A percentile compares a stretch with the other conserved stretches of the same genome.
Evolutionary conservation across 73 alveolate genomes (phyloP).

Genomic region (Tetrahymena malaccensis): DNA sequence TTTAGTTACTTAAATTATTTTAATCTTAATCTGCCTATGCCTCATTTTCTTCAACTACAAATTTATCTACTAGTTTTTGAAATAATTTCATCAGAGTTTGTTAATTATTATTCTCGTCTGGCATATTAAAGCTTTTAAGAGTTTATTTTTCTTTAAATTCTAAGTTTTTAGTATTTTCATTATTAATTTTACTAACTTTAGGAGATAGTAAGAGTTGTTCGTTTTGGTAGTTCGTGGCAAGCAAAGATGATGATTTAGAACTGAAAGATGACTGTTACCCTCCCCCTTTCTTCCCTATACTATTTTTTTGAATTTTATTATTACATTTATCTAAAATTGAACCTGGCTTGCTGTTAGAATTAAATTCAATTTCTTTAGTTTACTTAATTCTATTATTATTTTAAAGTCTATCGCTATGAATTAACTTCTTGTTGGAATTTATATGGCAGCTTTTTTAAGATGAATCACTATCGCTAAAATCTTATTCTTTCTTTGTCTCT

Average conservation of each 20-base stretch:
- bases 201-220: not conserved
- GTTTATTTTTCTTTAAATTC: not conserved
- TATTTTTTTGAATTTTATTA: too few relatives aligned
- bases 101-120: not conserved
- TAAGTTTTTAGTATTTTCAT: not conserved
- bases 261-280: not conserved
- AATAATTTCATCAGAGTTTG: not conserved
- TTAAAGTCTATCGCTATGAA: not conserved
- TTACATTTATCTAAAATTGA: too few relatives aligned
- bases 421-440: not conserved
- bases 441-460: not conserved
- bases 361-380: not conserved
- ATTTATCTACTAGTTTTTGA: not conserved
- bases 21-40: not conserved
- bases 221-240: not conserved
- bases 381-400: too few relatives aligned
- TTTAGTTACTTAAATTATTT: not conserved
- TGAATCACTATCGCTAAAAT: not conserved
- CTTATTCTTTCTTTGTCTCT: not conserved
- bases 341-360: not conserved
- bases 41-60: not conserved
- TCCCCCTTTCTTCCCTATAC: not conserved
- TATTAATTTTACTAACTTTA: not conserved
- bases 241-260: not conserved
- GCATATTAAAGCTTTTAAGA: not conserved